Conservation (phyloP, 805 yeast species). For the Debaryomyces hansenii region DNA sequence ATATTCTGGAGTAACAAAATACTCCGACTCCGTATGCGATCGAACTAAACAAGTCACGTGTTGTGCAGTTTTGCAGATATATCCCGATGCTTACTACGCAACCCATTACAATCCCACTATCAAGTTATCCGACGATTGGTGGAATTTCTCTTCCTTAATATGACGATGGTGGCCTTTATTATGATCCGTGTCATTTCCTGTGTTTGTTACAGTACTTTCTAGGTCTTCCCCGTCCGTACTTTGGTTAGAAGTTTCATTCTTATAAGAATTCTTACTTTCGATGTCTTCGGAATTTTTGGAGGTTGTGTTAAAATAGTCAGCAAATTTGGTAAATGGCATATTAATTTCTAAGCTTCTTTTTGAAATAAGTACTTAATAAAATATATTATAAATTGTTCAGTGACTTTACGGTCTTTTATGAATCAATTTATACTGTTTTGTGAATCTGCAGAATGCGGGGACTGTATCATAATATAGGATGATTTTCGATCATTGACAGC, state of each 20-base stretch:
- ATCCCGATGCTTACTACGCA: neutral
- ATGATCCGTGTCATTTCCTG: neutral
- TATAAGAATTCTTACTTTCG: neutral
- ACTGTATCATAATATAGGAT: no score
- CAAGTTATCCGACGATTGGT: constrained; percentile 27
- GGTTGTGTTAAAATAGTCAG: neutral
- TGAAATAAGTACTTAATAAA: no score
- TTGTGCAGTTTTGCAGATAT: neutral
- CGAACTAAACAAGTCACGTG: no score
- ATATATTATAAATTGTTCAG: no score
- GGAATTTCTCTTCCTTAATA: constrained; percentile 20
- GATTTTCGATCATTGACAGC: no score
- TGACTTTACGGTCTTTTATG: no score
- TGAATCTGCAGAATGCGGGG: no score
- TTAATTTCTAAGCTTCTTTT: neutral
- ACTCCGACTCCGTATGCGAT: no score
- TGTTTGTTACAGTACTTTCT: neutral
- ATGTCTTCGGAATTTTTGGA: neutral
- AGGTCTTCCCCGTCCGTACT: neutral
- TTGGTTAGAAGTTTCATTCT: neutral
- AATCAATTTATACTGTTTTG: no score
- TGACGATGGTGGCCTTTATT: constrained; percentile 2
- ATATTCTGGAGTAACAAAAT: no score
- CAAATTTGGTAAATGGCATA: neutral
- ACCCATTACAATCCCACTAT: constrained; percentile 17